Evolutionary conservation across 2,329 filamentous ascomycete species (phyloP).

Genomic region (Aureobasidium leucospermi): DNA sequence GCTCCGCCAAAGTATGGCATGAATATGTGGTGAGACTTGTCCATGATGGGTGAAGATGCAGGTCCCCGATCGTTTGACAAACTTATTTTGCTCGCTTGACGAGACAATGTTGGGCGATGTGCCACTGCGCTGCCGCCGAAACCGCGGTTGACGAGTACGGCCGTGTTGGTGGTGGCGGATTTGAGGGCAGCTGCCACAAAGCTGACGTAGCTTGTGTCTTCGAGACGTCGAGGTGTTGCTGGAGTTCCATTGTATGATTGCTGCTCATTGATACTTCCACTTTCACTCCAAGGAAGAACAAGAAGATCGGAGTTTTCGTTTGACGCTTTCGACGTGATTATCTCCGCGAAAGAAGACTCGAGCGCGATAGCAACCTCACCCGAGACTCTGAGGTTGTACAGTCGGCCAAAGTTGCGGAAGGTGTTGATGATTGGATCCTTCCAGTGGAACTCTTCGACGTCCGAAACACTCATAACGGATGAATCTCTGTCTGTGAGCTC

Average conservation of each 20-base stretch:
- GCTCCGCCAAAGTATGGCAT: slow-evolving; percentile 77
- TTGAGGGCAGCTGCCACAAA: slow-evolving; percentile 67
- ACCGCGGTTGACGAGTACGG: slow-evolving; percentile 71
- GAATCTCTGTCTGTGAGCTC: slow-evolving; percentile 89
- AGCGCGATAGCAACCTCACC: slow-evolving; percentile 76
- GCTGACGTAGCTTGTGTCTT: slow-evolving; percentile 56
- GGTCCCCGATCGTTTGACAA: slow-evolving; percentile 51
- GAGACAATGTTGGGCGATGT: slow-evolving; percentile 34
- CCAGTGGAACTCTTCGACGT: slow-evolving; percentile 60
- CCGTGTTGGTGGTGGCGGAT: slow-evolving; percentile 58
- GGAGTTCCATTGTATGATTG: slow-evolving; percentile 17
- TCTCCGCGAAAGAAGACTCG: slow-evolving; percentile 69
- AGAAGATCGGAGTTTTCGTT: slow-evolving; percentile 56
- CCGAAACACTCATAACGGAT: slow-evolving; percentile 88
- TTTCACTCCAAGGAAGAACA: slow-evolving; percentile 84
- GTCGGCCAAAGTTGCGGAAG: slow-evolving; percentile 78
- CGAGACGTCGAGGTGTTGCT: slow-evolving; percentile 42
- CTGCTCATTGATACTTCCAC: slow-evolving; percentile 65
- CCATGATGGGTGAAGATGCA: slow-evolving; percentile 50
- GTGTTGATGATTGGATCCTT: slow-evolving; percentile 81
- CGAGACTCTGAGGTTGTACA: slow-evolving; percentile 75
- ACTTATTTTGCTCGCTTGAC: slow-evolving; percentile 51
- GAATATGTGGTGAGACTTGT: slow-evolving; percentile 76
- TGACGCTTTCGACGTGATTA: slow-evolving; percentile 57
- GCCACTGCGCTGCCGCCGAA: slow-evolving; percentile 44